These are phyloP conservation scores for Apophysomyces ossiformis DNA, from an alignment of 371 early-diverging fungal species.

Conservation along the genomic window DNA sequence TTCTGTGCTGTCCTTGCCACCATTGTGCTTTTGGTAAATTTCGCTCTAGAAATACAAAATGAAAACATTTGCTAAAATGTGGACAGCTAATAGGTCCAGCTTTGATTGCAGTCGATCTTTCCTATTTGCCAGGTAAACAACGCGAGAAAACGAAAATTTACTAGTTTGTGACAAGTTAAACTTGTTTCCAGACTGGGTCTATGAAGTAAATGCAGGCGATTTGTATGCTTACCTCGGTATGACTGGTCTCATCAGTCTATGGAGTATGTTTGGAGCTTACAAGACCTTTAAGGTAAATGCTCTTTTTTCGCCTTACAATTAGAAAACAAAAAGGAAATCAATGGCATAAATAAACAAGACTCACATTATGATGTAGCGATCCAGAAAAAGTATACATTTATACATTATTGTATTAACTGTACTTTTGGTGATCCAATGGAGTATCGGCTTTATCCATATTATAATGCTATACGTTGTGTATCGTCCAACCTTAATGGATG, in stretches of 20 bases:
- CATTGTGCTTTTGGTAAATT: neutral
- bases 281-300: neutral
- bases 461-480: conserved; percentile 20
- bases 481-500: conserved; percentile 8
- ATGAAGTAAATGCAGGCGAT: conserved; percentile 14
- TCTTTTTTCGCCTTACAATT: neutral
- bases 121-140: conserved; percentile 5
- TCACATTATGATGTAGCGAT: neutral
- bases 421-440: conserved; percentile 12
- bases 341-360: no score
- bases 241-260: conserved; percentile 15
- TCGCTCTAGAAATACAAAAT: neutral
- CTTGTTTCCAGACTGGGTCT: conserved; percentile 16
- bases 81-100: conserved; percentile 12
- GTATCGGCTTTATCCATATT: conserved; percentile 19
- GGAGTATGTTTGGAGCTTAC: conserved; percentile 20
- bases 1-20: neutral
- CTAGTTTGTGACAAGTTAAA: neutral
- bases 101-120: conserved; percentile 8
- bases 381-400: neutral
- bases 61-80: neutral
- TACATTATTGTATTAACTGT: neutral
- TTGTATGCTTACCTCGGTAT: conserved; percentile 22
- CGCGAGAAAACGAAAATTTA: no score
- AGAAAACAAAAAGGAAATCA: neutral